Evolutionary conservation across 2,329 filamentous ascomycete genomes (phyloP).

Genomic region (Ceratocystis diversiconidia): DNA sequence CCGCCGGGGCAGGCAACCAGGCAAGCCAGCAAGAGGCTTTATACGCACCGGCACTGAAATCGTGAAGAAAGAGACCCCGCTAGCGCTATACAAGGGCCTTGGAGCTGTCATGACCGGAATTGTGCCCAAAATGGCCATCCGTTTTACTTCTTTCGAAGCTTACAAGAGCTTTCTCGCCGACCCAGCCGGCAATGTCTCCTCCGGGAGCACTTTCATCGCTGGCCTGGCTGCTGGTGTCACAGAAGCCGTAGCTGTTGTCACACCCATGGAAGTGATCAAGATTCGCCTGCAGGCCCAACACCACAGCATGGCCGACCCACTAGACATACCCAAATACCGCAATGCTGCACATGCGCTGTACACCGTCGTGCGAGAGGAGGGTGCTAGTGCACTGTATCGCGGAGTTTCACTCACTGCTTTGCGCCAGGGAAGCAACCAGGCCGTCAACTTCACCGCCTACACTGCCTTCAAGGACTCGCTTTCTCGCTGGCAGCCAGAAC

Average conservation of each 20-base stretch:
- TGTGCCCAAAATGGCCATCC: conserved; percentile 97
- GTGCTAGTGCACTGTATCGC: conserved; percentile 72
- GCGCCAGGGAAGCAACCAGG: conserved; percentile 91
- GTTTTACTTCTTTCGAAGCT: conserved; percentile 91
- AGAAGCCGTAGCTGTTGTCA: conserved; percentile 90
- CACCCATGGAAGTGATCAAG: conserved; percentile 98
- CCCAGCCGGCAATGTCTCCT: conserved; percentile 52
- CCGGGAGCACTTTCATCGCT: conserved; percentile 55
- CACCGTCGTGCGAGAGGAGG: conserved; percentile 86
- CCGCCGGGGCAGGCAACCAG: conserved; percentile 64
- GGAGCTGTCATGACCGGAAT: conserved; percentile 93
- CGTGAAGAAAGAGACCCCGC: conserved; percentile 72
- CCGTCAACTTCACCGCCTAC: conserved; percentile 97
- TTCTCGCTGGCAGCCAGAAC: conserved; percentile 57
- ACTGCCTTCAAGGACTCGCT: conserved; percentile 76
- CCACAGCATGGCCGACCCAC: conserved; percentile 92
- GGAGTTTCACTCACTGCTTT: conserved; percentile 88
- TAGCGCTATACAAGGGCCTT: conserved; percentile 95
- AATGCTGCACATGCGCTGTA: conserved; percentile 74
- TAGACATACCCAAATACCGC: conserved; percentile 93
- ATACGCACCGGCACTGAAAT: conserved; percentile 75
- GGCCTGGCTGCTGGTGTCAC: conserved; percentile 88
- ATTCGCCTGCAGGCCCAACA: conserved; percentile 96
- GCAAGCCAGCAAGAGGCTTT: conserved; percentile 78
- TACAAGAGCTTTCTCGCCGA: conserved; percentile 78